phyloP scores from a whole-genome alignment of 768 basidiomycete species.

The Phlebiopsis gigantea region DNA sequence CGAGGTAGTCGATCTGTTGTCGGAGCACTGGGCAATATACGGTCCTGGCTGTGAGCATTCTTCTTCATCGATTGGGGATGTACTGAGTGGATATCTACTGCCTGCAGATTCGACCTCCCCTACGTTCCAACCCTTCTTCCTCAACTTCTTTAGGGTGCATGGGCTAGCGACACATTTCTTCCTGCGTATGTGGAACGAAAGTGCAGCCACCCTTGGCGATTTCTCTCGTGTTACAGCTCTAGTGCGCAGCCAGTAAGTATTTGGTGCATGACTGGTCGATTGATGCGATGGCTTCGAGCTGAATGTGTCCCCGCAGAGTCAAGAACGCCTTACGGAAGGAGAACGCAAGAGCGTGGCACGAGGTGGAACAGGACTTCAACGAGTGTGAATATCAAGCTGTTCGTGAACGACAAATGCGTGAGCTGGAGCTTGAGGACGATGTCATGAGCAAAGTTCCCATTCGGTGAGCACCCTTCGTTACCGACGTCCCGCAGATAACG shows the following conservation, averaged over 20 bases:
- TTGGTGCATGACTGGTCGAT: not conserved
- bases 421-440: conserved; percentile 85
- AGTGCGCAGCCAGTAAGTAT: conserved; percentile 77
- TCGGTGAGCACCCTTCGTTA: conserved; percentile 46
- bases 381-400: conserved; percentile 84
- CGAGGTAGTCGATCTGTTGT: conserved; percentile 78
- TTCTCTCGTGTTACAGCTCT: conserved; percentile 75
- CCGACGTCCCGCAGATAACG: not conserved
- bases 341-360: conserved; percentile 73
- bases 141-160: conserved; percentile 81
- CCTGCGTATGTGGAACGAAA: conserved; percentile 90
- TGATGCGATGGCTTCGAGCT: not conserved
- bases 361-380: conserved; percentile 75
- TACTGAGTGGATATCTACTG: not conserved
- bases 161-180: conserved; percentile 80
- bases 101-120: conserved; percentile 69
- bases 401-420: conserved; percentile 84
- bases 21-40: conserved; percentile 82
- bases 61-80: not conserved
- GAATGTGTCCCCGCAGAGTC: conserved; percentile 40
- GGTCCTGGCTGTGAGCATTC: conserved; percentile 70
- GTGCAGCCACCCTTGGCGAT: conserved; percentile 69
- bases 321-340: conserved; percentile 73
- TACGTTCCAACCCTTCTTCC: conserved; percentile 81
- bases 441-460: conserved; percentile 81